phyloP scores from a whole-genome alignment of 768 basidiomycete species.

The Boletus reticulatus region DNA sequence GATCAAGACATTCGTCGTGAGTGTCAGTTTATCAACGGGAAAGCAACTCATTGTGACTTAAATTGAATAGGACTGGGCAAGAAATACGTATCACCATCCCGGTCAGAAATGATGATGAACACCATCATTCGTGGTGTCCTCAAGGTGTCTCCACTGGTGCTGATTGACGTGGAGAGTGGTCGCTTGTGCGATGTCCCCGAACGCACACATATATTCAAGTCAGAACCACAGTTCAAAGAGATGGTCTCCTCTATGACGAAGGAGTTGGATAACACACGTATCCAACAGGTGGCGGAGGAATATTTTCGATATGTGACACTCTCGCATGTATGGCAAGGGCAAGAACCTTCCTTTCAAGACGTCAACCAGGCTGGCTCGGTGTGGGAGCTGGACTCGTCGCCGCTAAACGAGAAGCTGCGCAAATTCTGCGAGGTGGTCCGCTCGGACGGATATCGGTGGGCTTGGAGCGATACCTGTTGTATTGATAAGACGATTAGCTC shows the following conservation, averaged over 20 bases:
- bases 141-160: neutral
- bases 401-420: neutral
- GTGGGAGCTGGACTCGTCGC: constrained; percentile 2
- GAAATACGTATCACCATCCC: neutral
- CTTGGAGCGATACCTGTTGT: constrained; percentile 12
- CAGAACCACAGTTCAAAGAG: neutral
- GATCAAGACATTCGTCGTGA: neutral
- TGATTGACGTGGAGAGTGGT: neutral
- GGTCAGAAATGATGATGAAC: neutral
- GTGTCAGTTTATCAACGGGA: neutral
- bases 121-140: neutral
- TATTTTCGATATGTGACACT: constrained; percentile 12
- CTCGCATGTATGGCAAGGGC: constrained; percentile 13
- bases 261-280: neutral
- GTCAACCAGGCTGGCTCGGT: neutral
- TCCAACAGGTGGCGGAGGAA: neutral
- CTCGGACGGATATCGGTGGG: constrained; percentile 11
- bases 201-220: neutral
- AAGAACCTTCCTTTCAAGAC: constrained; percentile 10
- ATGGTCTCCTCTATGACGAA: constrained; percentile 6
- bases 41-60: neutral
- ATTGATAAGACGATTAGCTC: constrained; percentile 12
- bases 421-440: constrained; percentile 8
- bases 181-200: neutral
- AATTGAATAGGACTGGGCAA: neutral